Conservation (phyloP, 139 green algal species). For the Chlamydomonas schloesseri region DNA sequence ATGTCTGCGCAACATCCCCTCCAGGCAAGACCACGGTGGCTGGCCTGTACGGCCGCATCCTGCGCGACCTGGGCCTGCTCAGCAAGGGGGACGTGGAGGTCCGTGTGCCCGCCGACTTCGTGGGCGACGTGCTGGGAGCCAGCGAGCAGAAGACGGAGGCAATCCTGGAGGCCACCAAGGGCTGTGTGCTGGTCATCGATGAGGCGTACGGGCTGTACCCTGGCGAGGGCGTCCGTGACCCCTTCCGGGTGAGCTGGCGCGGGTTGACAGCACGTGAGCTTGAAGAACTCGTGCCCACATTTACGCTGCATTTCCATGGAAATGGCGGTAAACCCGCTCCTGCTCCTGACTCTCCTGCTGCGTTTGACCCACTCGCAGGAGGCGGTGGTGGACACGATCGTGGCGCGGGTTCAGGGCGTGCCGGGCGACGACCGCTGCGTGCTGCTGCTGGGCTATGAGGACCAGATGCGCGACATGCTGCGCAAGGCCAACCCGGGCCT, state of each 20-base stretch:
- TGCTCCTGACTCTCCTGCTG: background rate
- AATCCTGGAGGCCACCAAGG: conserved; percentile 56
- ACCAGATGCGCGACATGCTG: conserved; percentile 66
- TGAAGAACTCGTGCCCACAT: too few relatives aligned
- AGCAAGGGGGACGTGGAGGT: conserved; percentile 68
- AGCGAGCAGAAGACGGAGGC: conserved; percentile 61
- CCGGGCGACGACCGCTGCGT: conserved; percentile 68
- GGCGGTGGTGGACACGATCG: conserved; percentile 62
- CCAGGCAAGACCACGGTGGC: conserved; percentile 72
- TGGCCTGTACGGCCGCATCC: conserved; percentile 58
- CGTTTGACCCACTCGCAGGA: conserved; percentile 47
- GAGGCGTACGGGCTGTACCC: conserved; percentile 62
- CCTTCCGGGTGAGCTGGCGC: conserved; percentile 56
- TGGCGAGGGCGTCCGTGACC: conserved; percentile 27
- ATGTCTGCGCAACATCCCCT: too few relatives aligned
- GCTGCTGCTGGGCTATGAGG: conserved; percentile 67
- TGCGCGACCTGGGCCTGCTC: conserved; percentile 66
- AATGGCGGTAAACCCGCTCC: too few relatives aligned
- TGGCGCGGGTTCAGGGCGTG: conserved; percentile 67
- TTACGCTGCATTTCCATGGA: too few relatives aligned
- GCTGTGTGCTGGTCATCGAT: conserved; percentile 71
- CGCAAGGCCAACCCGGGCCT: conserved; percentile 62
- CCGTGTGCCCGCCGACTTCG: conserved; percentile 59
- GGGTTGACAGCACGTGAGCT: too few relatives aligned
- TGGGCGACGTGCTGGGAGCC: conserved; percentile 56